Conservation (phyloP, 176 grass and related monocot species). For the Aechmea fasciata region DNA sequence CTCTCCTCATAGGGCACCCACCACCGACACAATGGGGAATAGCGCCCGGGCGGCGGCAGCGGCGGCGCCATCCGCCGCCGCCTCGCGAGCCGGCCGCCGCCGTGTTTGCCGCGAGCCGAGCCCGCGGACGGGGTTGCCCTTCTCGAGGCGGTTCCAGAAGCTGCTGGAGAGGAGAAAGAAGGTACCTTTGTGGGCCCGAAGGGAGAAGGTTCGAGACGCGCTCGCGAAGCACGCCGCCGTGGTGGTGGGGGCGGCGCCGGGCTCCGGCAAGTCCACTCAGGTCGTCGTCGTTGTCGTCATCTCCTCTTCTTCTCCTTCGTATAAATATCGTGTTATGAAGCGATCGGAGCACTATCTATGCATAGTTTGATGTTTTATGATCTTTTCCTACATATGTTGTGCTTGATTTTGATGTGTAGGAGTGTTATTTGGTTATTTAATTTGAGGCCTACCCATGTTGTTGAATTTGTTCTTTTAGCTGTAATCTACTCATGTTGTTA, state of each 20-base stretch:
- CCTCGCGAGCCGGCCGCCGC: not conserved
- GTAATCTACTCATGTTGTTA: too few relatives aligned
- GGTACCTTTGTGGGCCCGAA: not conserved
- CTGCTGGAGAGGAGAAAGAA: slow-evolving; percentile 14
- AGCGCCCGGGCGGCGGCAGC: too few relatives aligned
- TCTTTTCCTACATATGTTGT: too few relatives aligned
- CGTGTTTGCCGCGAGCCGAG: slow-evolving; percentile 2
- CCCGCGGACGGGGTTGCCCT: not conserved
- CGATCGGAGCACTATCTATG: too few relatives aligned
- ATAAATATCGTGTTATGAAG: too few relatives aligned
- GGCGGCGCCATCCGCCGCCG: too few relatives aligned
- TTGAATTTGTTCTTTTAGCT: too few relatives aligned
- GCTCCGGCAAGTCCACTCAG: slow-evolving; percentile 26
- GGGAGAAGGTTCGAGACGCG: slow-evolving; percentile 3
- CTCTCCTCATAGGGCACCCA: too few relatives aligned
- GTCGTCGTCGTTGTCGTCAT: not conserved
- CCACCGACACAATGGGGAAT: too few relatives aligned
- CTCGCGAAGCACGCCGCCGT: slow-evolving; percentile 10
- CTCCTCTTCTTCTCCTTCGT: not conserved
- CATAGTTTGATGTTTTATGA: too few relatives aligned
- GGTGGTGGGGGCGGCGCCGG: slow-evolving; percentile 16
- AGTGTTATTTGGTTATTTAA: not conserved
- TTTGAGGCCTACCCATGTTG: not conserved
- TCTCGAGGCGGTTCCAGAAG: slow-evolving; percentile 8
- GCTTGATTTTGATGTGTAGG: too few relatives aligned